These are phyloP conservation scores for Begonia fuchsioides DNA, from an alignment of 306 rosid genomes.

Conservation along the genomic window DNA sequence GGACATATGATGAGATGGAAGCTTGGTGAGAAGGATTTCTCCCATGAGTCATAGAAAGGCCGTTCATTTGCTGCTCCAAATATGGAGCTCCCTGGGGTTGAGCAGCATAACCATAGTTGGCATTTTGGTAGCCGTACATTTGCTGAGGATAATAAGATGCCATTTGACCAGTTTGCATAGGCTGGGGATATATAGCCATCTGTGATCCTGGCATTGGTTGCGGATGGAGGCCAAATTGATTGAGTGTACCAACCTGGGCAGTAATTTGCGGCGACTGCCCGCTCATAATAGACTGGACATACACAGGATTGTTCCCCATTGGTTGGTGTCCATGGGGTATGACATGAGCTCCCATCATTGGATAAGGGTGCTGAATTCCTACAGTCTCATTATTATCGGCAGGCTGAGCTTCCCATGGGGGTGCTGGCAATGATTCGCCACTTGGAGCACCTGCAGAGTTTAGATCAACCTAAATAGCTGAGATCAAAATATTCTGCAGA, in stretches of 20 bases:
- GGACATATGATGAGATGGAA: slow-evolving; percentile 40
- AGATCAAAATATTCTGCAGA: no score
- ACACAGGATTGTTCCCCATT: slow-evolving; percentile 32
- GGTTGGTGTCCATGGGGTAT: slow-evolving; percentile 48
- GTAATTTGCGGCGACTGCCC: slow-evolving; percentile 4
- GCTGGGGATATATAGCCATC: slow-evolving; percentile 16
- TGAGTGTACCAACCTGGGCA: slow-evolving; percentile 22
- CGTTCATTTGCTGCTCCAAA: slow-evolving; percentile 68
- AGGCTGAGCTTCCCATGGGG: slow-evolving; percentile 90
- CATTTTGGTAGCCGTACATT: slow-evolving; percentile 51
- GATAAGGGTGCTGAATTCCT: slow-evolving; percentile 46
- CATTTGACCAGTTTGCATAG: slow-evolving; percentile 37
- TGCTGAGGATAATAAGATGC: slow-evolving; percentile 52
- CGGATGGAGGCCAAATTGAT: slow-evolving; percentile 32
- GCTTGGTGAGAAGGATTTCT: slow-evolving; percentile 48
- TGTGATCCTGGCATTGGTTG: slow-evolving; percentile 9
- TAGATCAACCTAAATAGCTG: slow-evolving; percentile 3
- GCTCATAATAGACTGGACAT: slow-evolving; percentile 44
- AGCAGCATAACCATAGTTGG: slow-evolving; percentile 48
- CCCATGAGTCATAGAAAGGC: slow-evolving; percentile 47
- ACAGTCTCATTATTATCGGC: slow-evolving; percentile 29
- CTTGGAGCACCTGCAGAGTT: slow-evolving; percentile 58
- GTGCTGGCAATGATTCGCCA: slow-evolving; percentile 66
- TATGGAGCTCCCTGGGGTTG: slow-evolving; percentile 56
- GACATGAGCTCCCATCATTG: slow-evolving; percentile 41